Evolutionary conservation across 2,329 filamentous ascomycete genomes (phyloP), one percentile per base, ranked within the genome.

Genomic region (Ascochyta rabiei): DNA sequence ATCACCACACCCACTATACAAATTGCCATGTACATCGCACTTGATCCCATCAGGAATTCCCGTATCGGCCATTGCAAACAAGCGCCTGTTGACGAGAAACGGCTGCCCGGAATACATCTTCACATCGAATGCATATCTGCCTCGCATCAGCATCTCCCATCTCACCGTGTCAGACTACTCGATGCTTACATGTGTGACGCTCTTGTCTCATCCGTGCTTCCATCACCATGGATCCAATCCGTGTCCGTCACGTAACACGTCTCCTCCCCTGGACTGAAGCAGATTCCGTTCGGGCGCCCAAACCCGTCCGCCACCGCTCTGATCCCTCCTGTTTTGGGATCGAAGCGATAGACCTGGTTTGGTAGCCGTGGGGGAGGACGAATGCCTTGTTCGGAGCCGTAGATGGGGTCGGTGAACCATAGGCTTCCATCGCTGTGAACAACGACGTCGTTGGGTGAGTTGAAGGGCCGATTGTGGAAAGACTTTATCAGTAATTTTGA

Each of bases 1-100:
- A 50, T 80, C 80, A 2, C 72, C 75, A 50, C 79, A 81, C 0
- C 77, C 79, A 31, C 75, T 75, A 56, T 79, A 86, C 4, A 87
- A 78, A 43, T 85, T 83, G 1, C 84, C 84, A 5, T 46, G 31
- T 3, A 48, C 43, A 40, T 66, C 63, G 49, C 64, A 68, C 28
- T 66, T 68, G 45, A 69, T 66, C 6, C 61, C 64, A 23, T 70
- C 61, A 0, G 66, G 66, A 8, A 66, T 52, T 7, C 60, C 58
- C 4, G 40, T 57, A 34, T 66, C 66, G 1, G 63, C 56, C 45
- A 60, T 58, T 15, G 66, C 66, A 41, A 70, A 68, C 1, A 70
- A 43, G 9, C 63, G 42, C 8, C 60, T 56, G 16, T 64, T 64
- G 21, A 54, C 44, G 2, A 68, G 53, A 19, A 61, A 67, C 2